A percentile compares a stretch with the other conserved stretches of the same genome.
Evolutionary conservation across 371 early-diverging fungal genomes (phyloP).

Genomic region (Umbelopsis sp.): DNA sequence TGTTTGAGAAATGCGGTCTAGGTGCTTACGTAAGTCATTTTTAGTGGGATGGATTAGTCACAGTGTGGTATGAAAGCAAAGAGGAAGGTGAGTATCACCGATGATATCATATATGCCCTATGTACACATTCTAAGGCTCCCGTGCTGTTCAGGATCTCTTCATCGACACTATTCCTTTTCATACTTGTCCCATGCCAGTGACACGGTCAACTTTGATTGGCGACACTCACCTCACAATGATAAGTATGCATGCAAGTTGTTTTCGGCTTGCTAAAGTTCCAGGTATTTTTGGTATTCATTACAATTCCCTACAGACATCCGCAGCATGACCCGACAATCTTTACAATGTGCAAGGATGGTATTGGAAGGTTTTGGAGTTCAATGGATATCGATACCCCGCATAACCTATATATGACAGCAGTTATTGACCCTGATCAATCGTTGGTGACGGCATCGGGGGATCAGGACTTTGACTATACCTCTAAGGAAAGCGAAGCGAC

Average conservation of each 20-base stretch:
- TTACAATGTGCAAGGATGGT: slow-evolving; percentile 75
- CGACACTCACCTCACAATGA: slow-evolving; percentile 41
- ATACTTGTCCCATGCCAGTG: slow-evolving; percentile 71
- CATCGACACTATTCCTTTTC: slow-evolving; percentile 56
- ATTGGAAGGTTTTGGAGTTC: slow-evolving; percentile 83
- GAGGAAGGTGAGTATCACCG: slow-evolving; percentile 6
- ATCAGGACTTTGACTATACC: slow-evolving; percentile 20
- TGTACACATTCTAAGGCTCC: neutral
- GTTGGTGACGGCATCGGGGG: slow-evolving; percentile 53
- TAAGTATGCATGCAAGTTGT: slow-evolving; percentile 24
- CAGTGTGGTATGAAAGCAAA: slow-evolving; percentile 65
- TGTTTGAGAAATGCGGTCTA: neutral
- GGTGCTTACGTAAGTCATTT: slow-evolving; percentile 13
- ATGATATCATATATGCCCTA: neutral
- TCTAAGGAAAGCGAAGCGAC: neutral
- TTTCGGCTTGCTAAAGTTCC: neutral
- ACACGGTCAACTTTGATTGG: slow-evolving; percentile 75
- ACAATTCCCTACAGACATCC: slow-evolving; percentile 9
- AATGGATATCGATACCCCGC: slow-evolving; percentile 43
- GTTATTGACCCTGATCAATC: slow-evolving; percentile 76
- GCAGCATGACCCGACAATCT: slow-evolving; percentile 55
- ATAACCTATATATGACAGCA: slow-evolving; percentile 65
- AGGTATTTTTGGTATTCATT: neutral
- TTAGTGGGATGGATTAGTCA: slow-evolving; percentile 71
- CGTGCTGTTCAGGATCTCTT: neutral